phyloP scores from a whole-genome alignment of 129 eudicot genomes.

The Smallanthus sonchifolius region DNA sequence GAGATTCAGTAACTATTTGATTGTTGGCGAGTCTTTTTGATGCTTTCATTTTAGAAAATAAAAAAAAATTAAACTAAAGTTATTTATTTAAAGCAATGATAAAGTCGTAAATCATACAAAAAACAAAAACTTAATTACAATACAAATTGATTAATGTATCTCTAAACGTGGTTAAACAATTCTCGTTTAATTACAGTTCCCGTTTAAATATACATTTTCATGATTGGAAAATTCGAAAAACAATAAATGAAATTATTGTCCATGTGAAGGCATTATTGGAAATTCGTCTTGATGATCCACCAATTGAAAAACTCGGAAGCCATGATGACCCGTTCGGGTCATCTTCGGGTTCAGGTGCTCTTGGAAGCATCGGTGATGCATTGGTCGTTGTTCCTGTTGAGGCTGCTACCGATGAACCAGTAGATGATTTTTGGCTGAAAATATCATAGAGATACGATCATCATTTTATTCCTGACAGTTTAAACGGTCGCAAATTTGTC shows the following conservation, averaged over 20 bases:
- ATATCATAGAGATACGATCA: neutral
- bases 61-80: neutral
- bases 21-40: no score
- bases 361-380: slow-evolving; percentile 16
- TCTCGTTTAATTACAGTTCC: slow-evolving; percentile 13
- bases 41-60: neutral
- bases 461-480: no score
- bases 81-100: neutral
- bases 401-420: slow-evolving; percentile 13
- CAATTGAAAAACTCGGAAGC: slow-evolving; percentile 45
- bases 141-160: neutral
- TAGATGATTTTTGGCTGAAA: slow-evolving; percentile 56
- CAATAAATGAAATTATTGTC: slow-evolving; percentile 9
- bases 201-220: neutral
- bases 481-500: neutral
- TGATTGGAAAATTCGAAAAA: neutral
- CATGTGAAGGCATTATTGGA: slow-evolving; percentile 16
- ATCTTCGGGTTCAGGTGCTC: slow-evolving; percentile 20
- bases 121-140: neutral
- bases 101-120: neutral
- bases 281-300: slow-evolving; percentile 34
- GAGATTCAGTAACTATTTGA: no score
- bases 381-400: slow-evolving; percentile 20
- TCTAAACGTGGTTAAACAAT: neutral
- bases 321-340: slow-evolving; percentile 35